phyloP scores from a whole-genome alignment of 768 basidiomycete species.

The Phanerodontia chrysosporium region DNA sequence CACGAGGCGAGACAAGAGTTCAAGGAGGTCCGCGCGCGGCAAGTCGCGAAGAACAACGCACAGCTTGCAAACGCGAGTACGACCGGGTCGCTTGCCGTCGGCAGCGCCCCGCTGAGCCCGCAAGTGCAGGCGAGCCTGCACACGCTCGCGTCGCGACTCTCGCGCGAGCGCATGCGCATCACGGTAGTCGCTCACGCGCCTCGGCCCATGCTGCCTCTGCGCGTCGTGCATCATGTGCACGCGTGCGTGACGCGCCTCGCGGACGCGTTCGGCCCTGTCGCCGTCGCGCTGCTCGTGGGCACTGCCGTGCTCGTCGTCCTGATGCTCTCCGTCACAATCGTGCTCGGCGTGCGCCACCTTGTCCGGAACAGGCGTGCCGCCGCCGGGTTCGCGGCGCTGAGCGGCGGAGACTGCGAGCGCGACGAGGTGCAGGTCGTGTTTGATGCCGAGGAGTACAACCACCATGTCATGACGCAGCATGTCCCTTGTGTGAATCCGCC shows the following conservation, averaged over 20 bases:
- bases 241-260: conserved; percentile 12
- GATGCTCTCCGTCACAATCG: conserved; percentile 7
- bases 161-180: not conserved
- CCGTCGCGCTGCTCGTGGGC: conserved; percentile 16
- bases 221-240: conserved; percentile 4
- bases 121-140: not conserved
- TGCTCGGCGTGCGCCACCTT: conserved; percentile 9
- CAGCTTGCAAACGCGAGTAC: not conserved
- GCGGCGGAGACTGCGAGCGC: not conserved
- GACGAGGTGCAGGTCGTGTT: conserved; percentile 12
- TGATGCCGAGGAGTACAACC: conserved; percentile 7
- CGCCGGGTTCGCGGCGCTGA: conserved; percentile 5
- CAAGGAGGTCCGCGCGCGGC: conserved; percentile 16
- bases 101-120: not conserved
- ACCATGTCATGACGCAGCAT: not conserved
- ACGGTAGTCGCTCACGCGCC: not conserved
- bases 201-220: not conserved
- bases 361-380: conserved; percentile 2
- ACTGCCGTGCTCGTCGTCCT: not conserved
- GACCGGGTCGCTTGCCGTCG: not conserved
- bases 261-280: conserved; percentile 14
- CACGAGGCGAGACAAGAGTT: conserved; percentile 26
- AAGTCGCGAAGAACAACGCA: conserved; percentile 6
- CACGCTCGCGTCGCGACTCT: not conserved
- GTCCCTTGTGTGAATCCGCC: not conserved